phyloP scores from a whole-genome alignment of 768 basidiomycete genomes.

The Leccinum fibrillosum region DNA sequence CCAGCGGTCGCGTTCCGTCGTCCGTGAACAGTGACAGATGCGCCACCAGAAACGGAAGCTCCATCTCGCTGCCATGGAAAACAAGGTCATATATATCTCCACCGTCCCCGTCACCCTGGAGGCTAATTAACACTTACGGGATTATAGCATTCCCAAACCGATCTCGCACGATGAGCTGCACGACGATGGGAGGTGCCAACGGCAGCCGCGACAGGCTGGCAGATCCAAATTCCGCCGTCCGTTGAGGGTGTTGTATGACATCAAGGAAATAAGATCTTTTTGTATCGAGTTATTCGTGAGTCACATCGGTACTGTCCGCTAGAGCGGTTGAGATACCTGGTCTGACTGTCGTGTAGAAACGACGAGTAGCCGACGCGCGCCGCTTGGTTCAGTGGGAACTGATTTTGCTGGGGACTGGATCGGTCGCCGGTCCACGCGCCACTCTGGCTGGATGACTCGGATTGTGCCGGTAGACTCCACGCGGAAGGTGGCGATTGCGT shows the following conservation, averaged over 20 bases:
- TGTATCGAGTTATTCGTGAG: slow-evolving; percentile 19
- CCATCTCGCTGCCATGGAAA: slow-evolving; percentile 60
- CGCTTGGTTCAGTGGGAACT: slow-evolving; percentile 35
- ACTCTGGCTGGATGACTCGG: slow-evolving; percentile 31
- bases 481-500: slow-evolving; percentile 44
- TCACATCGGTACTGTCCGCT: slow-evolving; percentile 7
- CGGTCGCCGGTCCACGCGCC: slow-evolving; percentile 26
- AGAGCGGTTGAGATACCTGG: slow-evolving; percentile 40
- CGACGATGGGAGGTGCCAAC: slow-evolving; percentile 80
- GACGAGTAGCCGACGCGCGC: slow-evolving; percentile 59
- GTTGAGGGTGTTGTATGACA: slow-evolving; percentile 80
- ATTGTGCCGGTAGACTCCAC: slow-evolving; percentile 36
- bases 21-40: slow-evolving; percentile 73
- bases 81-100: slow-evolving; percentile 22
- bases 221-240: slow-evolving; percentile 78
- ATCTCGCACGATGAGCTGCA: slow-evolving; percentile 74
- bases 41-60: slow-evolving; percentile 84
- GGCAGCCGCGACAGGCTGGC: slow-evolving; percentile 76
- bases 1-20: slow-evolving; percentile 61
- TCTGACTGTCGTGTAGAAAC: slow-evolving; percentile 51
- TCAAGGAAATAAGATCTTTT: slow-evolving; percentile 72
- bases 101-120: slow-evolving; percentile 17
- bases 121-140: slow-evolving; percentile 57
- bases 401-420: slow-evolving; percentile 36
- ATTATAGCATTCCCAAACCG: slow-evolving; percentile 65